Evolutionary conservation across 1,284 basidiomycete genomes (phyloP).

Genomic region (Puccinia novopanici): DNA sequence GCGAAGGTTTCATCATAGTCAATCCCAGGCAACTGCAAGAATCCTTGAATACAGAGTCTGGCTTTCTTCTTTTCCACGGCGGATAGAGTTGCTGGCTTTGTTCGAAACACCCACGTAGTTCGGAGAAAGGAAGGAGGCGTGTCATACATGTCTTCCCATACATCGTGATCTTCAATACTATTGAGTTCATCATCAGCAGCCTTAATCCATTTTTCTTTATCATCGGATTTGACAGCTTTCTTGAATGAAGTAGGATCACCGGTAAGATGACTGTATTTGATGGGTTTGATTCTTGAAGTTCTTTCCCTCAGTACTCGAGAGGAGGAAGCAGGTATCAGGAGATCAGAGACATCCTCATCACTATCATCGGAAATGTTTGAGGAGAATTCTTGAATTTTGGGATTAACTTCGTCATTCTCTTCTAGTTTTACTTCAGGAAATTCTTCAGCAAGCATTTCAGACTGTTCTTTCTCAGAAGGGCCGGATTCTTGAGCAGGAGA

Average conservation of each 20-base stretch:
- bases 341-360: too few species aligned
- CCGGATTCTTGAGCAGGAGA: neutral
- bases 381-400: too few species aligned
- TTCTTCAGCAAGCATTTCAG: neutral
- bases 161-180: neutral
- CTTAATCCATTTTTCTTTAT: neutral
- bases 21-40: slow-evolving; percentile 60
- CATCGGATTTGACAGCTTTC: neutral
- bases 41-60: slow-evolving; percentile 62
- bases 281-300: neutral
- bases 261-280: neutral
- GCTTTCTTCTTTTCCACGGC: slow-evolving; percentile 59
- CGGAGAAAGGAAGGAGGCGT: slow-evolving; percentile 52
- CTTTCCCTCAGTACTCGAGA: neutral
- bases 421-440: too few species aligned
- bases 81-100: slow-evolving; percentile 60
- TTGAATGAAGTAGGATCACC: neutral
- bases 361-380: too few species aligned
- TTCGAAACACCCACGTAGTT: slow-evolving; percentile 60
- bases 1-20: slow-evolving; percentile 63
- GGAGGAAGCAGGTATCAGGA: too few species aligned
- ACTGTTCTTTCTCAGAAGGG: neutral
- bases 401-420: too few species aligned
- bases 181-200: neutral
- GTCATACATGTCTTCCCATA: neutral